Base-by-base conservation (phyloP, 495 filamentous ascomycete species). In the Aspergillus coremiiformis region DNA sequence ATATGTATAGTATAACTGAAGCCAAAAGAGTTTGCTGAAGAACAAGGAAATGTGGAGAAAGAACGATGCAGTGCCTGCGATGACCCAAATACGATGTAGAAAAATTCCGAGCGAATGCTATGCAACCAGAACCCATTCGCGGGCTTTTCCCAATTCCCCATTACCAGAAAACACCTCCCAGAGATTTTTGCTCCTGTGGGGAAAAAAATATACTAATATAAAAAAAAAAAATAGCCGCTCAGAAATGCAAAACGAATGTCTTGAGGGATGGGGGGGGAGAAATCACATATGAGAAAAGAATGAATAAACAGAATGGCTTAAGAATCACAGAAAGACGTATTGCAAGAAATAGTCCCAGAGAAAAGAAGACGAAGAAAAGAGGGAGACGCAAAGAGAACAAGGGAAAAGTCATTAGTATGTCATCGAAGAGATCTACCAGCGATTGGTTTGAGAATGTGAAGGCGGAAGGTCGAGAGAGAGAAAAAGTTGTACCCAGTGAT, bases 181-280 rank as follows among this genome's bases (percentile, higher is more conserved):
- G n/a, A 39, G 47, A 44, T 55, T 65, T 64, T 58, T 32, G 43
- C 39, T 42, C 55, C 52, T 39, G 52, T 54, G 33, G 37, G n/a
- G n/a, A n/a, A n/a, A n/a, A n/a, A n/a, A n/a, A n/a, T n/a, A n/a
- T n/a, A n/a, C n/a, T n/a, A n/a, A n/a, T n/a, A n/a, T n/a, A n/a
- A n/a, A n/a, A n/a, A n/a, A n/a, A 50, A 62, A 54, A 35, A 35
- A 12, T 53, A 54, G 55, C 60, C 68, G 68, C 70, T 69, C 64
- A 71, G 62, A 71, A 71, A 73, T 73, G 70, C 70, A 66, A 59
- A 54, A 48, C 23, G 47, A 53, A 51, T 46, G 39, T 21, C 39
- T 15, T 5, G 39, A 56, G 33, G 43, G 50, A 26, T 21, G 14
- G 24, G 17, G 49, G 37, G 44, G 39, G 20, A 33, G 19, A n/a